phyloP scores from a whole-genome alignment of 768 basidiomycete genomes.

The Tylopilus subfusipes region DNA sequence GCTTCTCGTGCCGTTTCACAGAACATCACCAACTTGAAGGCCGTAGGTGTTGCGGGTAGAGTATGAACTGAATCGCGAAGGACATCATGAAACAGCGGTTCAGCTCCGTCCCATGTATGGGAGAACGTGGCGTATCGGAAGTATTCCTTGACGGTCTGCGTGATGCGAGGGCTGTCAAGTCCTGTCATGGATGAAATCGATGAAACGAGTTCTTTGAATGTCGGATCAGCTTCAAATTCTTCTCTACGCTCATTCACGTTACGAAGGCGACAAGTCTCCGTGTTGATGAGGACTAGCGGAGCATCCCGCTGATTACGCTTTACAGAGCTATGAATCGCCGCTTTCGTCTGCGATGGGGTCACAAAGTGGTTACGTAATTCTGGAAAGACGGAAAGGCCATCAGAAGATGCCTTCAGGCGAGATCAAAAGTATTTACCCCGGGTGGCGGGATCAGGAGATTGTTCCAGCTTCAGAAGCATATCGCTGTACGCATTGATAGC shows the following conservation, averaged over 20 bases:
- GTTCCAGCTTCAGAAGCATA: background rate
- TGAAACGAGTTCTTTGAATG: background rate
- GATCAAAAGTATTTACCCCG: background rate
- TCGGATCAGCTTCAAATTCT: background rate
- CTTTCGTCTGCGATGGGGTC: too few species aligned
- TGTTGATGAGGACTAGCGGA: too few species aligned
- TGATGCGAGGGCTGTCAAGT: background rate
- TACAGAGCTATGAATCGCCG: too few species aligned
- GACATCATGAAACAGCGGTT: background rate
- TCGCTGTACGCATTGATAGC: background rate
- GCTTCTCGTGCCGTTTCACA: background rate
- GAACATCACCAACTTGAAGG: background rate
- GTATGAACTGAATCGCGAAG: background rate
- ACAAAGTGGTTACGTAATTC: background rate
- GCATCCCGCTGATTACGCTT: too few species aligned
- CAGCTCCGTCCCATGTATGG: background rate
- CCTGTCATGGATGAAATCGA: background rate
- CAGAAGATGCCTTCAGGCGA: background rate
- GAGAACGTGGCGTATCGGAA: constrained; percentile 6
- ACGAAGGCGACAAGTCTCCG: background rate
- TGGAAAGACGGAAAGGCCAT: background rate
- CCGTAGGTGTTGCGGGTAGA: background rate
- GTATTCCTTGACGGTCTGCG: too few species aligned
- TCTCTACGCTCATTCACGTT: too few species aligned
- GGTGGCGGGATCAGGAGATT: background rate